Conservation (phyloP, 2,329 filamentous ascomycete species). For the Penicillium crustosum region DNA sequence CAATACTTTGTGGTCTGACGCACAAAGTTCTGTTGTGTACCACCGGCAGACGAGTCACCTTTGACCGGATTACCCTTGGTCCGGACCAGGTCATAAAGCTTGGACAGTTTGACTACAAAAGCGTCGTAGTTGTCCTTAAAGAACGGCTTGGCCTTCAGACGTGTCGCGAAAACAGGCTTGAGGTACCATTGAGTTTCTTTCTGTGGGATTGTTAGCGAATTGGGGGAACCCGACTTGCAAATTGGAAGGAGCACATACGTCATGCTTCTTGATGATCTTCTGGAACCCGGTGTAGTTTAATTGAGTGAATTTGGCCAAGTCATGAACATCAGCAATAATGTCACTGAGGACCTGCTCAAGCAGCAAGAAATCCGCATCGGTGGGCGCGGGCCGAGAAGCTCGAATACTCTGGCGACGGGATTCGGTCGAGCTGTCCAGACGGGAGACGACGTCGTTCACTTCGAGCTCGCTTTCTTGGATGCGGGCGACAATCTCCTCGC, state of each 20-base stretch:
- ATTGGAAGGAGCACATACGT: constrained; percentile 57
- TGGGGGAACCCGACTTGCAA: background rate
- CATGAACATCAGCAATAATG: constrained; percentile 97
- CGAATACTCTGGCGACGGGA: constrained; percentile 33
- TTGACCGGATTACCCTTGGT: constrained; percentile 90
- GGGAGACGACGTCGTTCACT: constrained; percentile 80
- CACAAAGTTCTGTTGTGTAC: constrained; percentile 90
- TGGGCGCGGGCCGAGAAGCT: constrained; percentile 48
- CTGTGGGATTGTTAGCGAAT: constrained; percentile 44
- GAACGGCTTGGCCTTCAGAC: constrained; percentile 93
- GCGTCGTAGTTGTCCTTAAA: constrained; percentile 99
- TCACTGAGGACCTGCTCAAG: constrained; percentile 94
- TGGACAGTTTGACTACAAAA: constrained; percentile 91
- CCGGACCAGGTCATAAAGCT: constrained; percentile 89
- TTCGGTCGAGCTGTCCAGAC: constrained; percentile 60
- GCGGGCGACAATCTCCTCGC: constrained; percentile 87
- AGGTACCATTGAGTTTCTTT: constrained; percentile 95
- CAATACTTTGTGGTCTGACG: constrained; percentile 99
- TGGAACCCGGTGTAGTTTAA: constrained; percentile 99
- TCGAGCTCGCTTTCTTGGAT: constrained; percentile 87
- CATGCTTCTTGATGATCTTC: constrained; percentile 99
- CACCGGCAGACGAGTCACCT: constrained; percentile 88
- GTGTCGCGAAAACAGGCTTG: constrained; percentile 90
- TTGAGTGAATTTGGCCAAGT: constrained; percentile 96
- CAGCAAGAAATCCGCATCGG: constrained; percentile 90